Conservation (phyloP, 2,329 filamentous ascomycete species). For the Helotiales sp. region DNA sequence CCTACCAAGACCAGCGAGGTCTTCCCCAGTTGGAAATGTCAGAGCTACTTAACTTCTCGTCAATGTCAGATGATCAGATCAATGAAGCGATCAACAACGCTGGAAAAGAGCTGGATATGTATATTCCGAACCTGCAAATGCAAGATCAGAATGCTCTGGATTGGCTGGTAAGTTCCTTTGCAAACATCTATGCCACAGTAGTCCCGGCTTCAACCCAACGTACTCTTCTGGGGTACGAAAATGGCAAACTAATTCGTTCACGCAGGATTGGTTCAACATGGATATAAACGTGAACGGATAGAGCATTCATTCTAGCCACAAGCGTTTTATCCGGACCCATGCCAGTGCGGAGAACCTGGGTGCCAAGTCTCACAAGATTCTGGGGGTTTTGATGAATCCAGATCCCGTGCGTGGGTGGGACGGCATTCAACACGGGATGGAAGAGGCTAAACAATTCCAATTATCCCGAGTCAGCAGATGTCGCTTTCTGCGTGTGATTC, state of each 20-base stretch:
- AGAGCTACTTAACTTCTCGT: constrained; percentile 65
- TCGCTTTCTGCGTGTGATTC: not conserved
- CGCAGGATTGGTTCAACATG: constrained; percentile 39
- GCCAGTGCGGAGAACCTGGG: not conserved
- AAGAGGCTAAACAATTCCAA: not conserved
- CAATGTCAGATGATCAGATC: constrained; percentile 73
- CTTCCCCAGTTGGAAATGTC: constrained; percentile 21
- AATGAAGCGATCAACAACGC: constrained; percentile 68
- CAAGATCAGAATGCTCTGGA: constrained; percentile 38
- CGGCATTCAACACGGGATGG: not conserved
- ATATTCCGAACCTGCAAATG: constrained; percentile 33
- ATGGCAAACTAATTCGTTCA: not conserved
- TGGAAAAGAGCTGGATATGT: constrained; percentile 59
- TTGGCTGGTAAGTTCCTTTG: constrained; percentile 29
- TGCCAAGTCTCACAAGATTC: not conserved
- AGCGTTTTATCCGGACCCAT: not conserved
- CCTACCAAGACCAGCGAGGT: constrained; percentile 14
- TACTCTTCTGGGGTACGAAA: not conserved
- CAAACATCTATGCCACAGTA: not conserved
- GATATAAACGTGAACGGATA: constrained; percentile 24
- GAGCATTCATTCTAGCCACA: not conserved
- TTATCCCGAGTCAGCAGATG: not conserved
- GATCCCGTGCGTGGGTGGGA: not conserved
- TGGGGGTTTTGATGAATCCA: not conserved
- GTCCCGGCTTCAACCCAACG: not conserved